These are phyloP conservation scores for Neurospora tetraspora DNA, from an alignment of 495 filamentous ascomycete genomes.

Conservation along the genomic window DNA sequence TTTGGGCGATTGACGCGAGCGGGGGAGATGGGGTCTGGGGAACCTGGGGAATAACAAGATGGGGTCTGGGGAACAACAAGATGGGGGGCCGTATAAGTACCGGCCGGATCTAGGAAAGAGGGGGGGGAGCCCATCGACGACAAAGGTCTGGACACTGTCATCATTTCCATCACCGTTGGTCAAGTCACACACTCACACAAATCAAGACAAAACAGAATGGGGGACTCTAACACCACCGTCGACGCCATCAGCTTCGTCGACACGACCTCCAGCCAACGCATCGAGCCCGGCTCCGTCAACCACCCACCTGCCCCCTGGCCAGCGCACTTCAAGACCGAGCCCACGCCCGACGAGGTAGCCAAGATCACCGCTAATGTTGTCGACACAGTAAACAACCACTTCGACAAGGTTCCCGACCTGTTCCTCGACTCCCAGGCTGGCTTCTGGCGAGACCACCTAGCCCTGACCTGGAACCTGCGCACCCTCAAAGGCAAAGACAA, in stretches of 20 bases:
- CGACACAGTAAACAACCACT: constrained; percentile 39
- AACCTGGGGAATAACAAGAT: not conserved
- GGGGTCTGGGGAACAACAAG: not conserved
- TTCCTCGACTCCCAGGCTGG: constrained; percentile 39
- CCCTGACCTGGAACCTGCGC: constrained; percentile 48
- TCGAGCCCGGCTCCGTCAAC: constrained; percentile 51
- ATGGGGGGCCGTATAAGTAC: not conserved
- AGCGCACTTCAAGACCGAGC: constrained; percentile 12
- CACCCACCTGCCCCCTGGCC: constrained; percentile 36
- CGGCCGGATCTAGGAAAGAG: not conserved
- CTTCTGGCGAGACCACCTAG: constrained; percentile 57
- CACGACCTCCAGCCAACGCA: constrained; percentile 38
- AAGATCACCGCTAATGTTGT: constrained; percentile 35
- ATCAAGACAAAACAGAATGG: not conserved
- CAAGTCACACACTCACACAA: not conserved
- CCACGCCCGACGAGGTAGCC: constrained; percentile 31
- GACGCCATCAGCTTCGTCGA: not conserved
- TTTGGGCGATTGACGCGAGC: not conserved
- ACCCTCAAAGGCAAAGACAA: constrained; percentile 46
- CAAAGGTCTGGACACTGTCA: not conserved
- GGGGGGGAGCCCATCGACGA: no score
- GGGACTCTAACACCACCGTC: not conserved
- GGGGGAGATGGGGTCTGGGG: not conserved
- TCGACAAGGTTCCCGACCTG: constrained; percentile 26
- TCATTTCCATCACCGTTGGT: not conserved